Base-by-base conservation (phyloP, 176 grass and related monocot species). In the Zea luxurians region DNA sequence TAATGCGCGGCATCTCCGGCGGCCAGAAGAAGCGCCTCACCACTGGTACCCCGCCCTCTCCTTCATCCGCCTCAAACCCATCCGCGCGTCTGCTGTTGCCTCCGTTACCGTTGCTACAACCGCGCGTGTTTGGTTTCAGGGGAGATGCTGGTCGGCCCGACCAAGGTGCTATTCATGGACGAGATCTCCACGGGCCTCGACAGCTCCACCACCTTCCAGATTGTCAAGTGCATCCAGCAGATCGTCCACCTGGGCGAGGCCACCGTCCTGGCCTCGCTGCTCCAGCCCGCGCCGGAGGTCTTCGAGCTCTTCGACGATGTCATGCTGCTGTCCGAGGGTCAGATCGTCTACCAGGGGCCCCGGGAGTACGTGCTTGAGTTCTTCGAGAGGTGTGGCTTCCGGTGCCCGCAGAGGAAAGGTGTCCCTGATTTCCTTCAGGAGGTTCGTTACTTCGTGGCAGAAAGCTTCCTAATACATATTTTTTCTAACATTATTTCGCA, bases 121-220 rank as follows among this genome's bases (percentile, higher is more conserved):
- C 38, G 34, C 8, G 34, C 61, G 10, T 7, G 41, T 47, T 41
- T 57, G 60, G 40, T 80, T 71, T 48, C 95, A 94, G 91, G 80
- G 42, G 95, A 98, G 83, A 98, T 98, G 95, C 87, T 98, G 71
- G 95, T 98, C 50, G 95, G 95, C n/a, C 95, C 95, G 83, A 98
- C 95, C 63, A 98, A 92, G 77, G 91, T 98, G 61, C 70, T 94
- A 64, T 98, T 94, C 89, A 97, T 97, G 95, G 95, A 97, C 54
- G 95, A 97, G 85, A 98, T 98, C 86, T 98, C 95, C 66, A 98
- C 95, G 9, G 91, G 95, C 21, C 78, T 98, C 44, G 95, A 98
- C 91, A 94, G 89, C 87, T 98, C 95, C 69, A 98, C 95, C 43
- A 92, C 95, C 27, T 94, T 86, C 80, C 95, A 98, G 73, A 92